Percentiles rank a stretch among this genome's conserved stretches.
phyloP scores from a whole-genome alignment of 2,329 filamentous ascomycete species.

The Chaetomium globosum region DNA sequence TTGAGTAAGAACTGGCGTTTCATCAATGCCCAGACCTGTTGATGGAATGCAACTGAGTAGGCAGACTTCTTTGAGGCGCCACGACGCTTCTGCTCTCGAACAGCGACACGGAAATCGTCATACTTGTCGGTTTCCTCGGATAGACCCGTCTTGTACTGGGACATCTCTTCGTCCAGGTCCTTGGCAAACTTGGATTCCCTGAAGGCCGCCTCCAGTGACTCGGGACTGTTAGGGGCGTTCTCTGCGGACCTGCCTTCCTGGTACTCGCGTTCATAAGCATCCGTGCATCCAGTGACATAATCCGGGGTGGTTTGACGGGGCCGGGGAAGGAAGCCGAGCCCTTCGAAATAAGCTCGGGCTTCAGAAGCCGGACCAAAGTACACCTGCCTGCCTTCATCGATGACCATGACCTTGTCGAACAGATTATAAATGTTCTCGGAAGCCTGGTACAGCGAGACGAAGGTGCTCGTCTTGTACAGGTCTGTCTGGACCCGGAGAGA shows the following conservation, averaged over 20 bases:
- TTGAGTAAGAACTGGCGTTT: slow-evolving; percentile 83
- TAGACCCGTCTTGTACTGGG: slow-evolving; percentile 65
- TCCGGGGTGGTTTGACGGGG: slow-evolving; percentile 80
- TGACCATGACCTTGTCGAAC: slow-evolving; percentile 83
- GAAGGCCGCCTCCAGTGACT: slow-evolving; percentile 70
- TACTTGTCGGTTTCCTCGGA: slow-evolving; percentile 66
- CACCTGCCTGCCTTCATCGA: slow-evolving; percentile 73
- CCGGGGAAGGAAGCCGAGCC: slow-evolving; percentile 72
- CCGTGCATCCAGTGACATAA: slow-evolving; percentile 79
- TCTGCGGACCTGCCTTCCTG: slow-evolving; percentile 64
- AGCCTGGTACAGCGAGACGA: slow-evolving; percentile 84
- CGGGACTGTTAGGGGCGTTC: slow-evolving; percentile 69
- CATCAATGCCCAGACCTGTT: slow-evolving; percentile 81
- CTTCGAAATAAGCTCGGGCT: slow-evolving; percentile 74
- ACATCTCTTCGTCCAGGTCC: slow-evolving; percentile 66
- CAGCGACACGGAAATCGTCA: slow-evolving; percentile 75
- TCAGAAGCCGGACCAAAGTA: slow-evolving; percentile 71
- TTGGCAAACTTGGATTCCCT: slow-evolving; percentile 62
- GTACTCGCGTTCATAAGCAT: slow-evolving; percentile 80
- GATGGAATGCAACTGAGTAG: slow-evolving; percentile 80
- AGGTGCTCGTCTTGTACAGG: slow-evolving; percentile 80
- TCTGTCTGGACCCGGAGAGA: slow-evolving; percentile 78
- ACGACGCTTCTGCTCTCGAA: slow-evolving; percentile 76
- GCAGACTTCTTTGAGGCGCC: slow-evolving; percentile 74
- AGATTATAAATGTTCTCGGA: slow-evolving; percentile 78